Base-by-base conservation (phyloP, 345 rosid species). In the Aethionema arabicum region DNA sequence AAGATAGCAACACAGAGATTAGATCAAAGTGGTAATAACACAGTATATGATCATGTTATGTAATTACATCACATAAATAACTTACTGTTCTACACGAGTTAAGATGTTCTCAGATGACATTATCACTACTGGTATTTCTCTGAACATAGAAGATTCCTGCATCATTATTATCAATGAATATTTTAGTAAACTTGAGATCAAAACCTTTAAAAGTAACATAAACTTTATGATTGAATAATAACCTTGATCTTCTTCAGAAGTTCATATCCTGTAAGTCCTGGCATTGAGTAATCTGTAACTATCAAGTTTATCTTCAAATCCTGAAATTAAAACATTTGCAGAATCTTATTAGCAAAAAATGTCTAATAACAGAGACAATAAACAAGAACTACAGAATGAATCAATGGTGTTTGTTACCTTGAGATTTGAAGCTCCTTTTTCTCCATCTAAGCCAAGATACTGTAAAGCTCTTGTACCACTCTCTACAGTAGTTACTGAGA, bases 261-360 rank as follows among this genome's bases (percentile, higher is more conserved):
- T 59, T 87, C 95, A 71, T 85, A 87, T 16, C 95, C 95, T 7
- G 84, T 83, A 82, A 87, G 77, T 50, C 91, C 95, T 5, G 91
- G 95, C 95, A 87, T 87, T 15, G 95, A 83, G 61, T 87, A 87
- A 64, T 86, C 95, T 0, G 95, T 86, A 67, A 86, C 82, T 51
- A 86, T 86, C 47, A 86, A 77, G 77, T 87, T 87, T 70, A 87
- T 82, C 76, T 85, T 87, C 80, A 88, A 74, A 60, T 76, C 88
- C 95, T 91, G 69, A 9, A 63, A 38, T 31, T 40, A 45, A 7
- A 37, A 11, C 51, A 32, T 39, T 15, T 5, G 64, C 38, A 52
- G 5, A 52, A 13, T 29, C 40, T 6, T 55, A 6, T 42, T 51
- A 2, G 44, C 15, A 13, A 35, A 50, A 3, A n/a, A 33, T 8